Percentiles rank a stretch among this genome's conserved stretches.
Conservation (phyloP, 805 yeast species). For the Metahyphopichia silvanorum region DNA sequence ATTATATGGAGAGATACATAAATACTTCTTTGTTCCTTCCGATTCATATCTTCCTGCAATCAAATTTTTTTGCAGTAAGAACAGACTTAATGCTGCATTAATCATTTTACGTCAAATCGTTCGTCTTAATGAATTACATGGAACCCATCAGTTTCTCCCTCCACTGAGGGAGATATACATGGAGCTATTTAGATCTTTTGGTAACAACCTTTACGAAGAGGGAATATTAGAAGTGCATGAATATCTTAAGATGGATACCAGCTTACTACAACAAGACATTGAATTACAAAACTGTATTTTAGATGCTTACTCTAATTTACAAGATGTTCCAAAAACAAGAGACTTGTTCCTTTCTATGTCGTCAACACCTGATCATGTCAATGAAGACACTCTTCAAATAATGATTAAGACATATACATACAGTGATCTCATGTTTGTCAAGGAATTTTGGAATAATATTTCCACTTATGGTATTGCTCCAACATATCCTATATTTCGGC, state of each 20-base stretch:
- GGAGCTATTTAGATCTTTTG: slow-evolving; percentile 59
- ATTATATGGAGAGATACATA: slow-evolving; percentile 54
- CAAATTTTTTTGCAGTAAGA: slow-evolving; percentile 50
- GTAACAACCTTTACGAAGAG: slow-evolving; percentile 54
- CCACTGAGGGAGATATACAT: slow-evolving; percentile 52
- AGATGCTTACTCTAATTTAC: slow-evolving; percentile 59
- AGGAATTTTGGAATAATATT: slow-evolving; percentile 58
- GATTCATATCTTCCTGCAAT: slow-evolving; percentile 59
- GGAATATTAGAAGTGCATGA: slow-evolving; percentile 67
- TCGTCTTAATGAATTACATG: slow-evolving; percentile 50
- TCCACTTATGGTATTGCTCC: slow-evolving; percentile 53
- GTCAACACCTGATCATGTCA: slow-evolving; percentile 54
- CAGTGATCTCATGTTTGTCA: slow-evolving; percentile 53
- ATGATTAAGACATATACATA: slow-evolving; percentile 63
- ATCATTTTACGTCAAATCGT: slow-evolving; percentile 60
- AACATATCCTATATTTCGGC: slow-evolving; percentile 49
- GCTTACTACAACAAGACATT: slow-evolving; percentile 50
- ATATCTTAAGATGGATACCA: slow-evolving; percentile 57
- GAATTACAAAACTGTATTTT: slow-evolving; percentile 58
- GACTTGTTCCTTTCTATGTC: slow-evolving; percentile 60
- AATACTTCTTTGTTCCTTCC: slow-evolving; percentile 54
- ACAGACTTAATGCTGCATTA: slow-evolving; percentile 60
- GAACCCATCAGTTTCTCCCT: slow-evolving; percentile 22
- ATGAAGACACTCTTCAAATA: slow-evolving; percentile 61
- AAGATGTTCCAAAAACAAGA: slow-evolving; percentile 52